phyloP scores from a whole-genome alignment of 768 basidiomycete genomes.

The Tylopilus vinaceipallidus region DNA sequence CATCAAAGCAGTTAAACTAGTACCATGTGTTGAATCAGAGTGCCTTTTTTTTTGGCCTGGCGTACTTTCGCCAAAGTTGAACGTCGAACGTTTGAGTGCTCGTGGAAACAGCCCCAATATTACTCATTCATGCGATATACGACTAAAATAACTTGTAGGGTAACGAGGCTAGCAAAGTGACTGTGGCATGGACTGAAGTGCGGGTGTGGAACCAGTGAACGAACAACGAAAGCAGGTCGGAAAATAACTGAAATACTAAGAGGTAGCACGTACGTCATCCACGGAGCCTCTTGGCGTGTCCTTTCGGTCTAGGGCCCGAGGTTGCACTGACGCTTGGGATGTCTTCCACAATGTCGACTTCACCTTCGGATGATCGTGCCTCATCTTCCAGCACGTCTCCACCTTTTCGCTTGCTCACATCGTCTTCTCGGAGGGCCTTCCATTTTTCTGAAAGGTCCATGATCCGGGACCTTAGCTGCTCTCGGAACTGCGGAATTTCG shows the following conservation, averaged over 20 bases:
- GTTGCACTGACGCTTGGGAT: slow-evolving; percentile 8
- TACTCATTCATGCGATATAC: slow-evolving; percentile 15
- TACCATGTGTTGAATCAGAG: not conserved
- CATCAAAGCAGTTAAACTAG: too few relatives aligned
- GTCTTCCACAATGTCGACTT: slow-evolving; percentile 40
- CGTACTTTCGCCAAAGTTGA: too few relatives aligned
- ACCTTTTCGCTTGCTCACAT: slow-evolving; percentile 29
- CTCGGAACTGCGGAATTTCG: slow-evolving; percentile 46
- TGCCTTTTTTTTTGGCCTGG: not conserved
- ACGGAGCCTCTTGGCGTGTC: slow-evolving; percentile 25
- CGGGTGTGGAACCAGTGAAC: slow-evolving; percentile 3
- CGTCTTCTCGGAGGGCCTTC: slow-evolving; percentile 42
- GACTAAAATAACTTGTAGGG: slow-evolving; percentile 18
- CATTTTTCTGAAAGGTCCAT: slow-evolving; percentile 50
- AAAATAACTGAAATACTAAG: slow-evolving; percentile 5
- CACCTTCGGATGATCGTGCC: slow-evolving; percentile 35
- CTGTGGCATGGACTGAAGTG: not conserved
- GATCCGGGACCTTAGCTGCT: slow-evolving; percentile 43
- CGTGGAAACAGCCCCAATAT: too few relatives aligned
- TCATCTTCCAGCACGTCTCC: slow-evolving; percentile 17
- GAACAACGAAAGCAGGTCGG: slow-evolving; percentile 1
- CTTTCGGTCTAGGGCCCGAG: slow-evolving; percentile 12
- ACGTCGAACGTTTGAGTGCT: too few relatives aligned
- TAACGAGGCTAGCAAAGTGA: slow-evolving; percentile 13
- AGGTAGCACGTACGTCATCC: slow-evolving; percentile 19